Base-by-base conservation (phyloP, 2,329 filamentous ascomycete species). In the Paracoccidioides lutzii region DNA sequence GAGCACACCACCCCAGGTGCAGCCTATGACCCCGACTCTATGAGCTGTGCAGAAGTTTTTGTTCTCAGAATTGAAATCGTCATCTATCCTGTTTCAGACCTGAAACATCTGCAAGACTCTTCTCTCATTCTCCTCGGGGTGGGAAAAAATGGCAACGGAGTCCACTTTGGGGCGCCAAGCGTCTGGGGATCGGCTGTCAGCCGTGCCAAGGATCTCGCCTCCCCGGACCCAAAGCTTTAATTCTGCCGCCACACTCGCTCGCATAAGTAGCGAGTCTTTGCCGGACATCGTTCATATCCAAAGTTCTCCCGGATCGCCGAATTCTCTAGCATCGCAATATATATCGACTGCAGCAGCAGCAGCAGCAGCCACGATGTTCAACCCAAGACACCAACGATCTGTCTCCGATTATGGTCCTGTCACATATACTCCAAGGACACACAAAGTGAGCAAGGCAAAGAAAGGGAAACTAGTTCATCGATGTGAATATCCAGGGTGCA, bases 391-490 rank as follows among this genome's bases (percentile, higher is more conserved):
- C 15, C 32, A 41, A 30, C 9, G 53, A 35, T 41, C 54, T 30
- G 35, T 40, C 22, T 51, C 54, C 6, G 54, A 52, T n/a, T 12
- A 15, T 3, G 55, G 35, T 57, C 66, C 70, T 22, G 64, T 75
- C 51, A 72, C 71, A 55, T 76, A 75, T 57, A 77, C 75, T 33
- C 75, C 75, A 28, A 76, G 74, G 22, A 77, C 75, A 40, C 62
- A 75, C 75, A 10, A 77, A 76, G 9, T 14, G 44, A 46, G 28
- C 10, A 33, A 33, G n/a, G 44, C 9, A 30, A 28, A 32, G 66
- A 77, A 77, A 63, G 75, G 75, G 35, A 77, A 77, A 63, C 71
- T 74, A 53, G 75, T 77, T 12, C 75, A 77, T 60, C 69, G 69
- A 7, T 77, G 75, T 61, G 69, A 75, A 56, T 74, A 66, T 57